Percentiles rank a stretch among this genome's conserved stretches.
phyloP scores from a whole-genome alignment of 2,329 filamentous ascomycete species.

The Claviceps purpurea region DNA sequence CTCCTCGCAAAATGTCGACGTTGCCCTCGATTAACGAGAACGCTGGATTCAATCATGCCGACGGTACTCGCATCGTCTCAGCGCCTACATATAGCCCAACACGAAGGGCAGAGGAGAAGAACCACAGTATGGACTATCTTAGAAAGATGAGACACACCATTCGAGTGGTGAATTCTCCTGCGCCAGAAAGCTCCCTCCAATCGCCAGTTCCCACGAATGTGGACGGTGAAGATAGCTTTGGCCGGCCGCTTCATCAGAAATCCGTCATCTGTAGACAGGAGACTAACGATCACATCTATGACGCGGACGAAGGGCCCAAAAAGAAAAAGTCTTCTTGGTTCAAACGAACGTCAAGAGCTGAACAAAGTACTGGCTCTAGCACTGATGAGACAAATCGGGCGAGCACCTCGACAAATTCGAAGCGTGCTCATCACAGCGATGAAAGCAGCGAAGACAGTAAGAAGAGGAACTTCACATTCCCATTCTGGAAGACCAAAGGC shows the following conservation, averaged over 20 bases:
- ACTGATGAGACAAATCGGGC: neutral
- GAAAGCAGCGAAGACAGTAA: constrained; percentile 22
- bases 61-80: constrained; percentile 33
- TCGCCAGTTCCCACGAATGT: constrained; percentile 27
- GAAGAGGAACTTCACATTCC: constrained; percentile 39
- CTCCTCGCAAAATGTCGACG: constrained; percentile 22
- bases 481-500: constrained; percentile 41
- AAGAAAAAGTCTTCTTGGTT: constrained; percentile 41
- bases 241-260: constrained; percentile 10
- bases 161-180: constrained; percentile 39
- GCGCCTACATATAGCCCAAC: constrained; percentile 27
- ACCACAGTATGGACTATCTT: constrained; percentile 29
- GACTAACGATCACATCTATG: constrained; percentile 9
- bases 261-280: constrained; percentile 8
- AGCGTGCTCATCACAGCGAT: constrained; percentile 6
- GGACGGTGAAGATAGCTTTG: constrained; percentile 13
- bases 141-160: constrained; percentile 37
- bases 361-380: constrained; percentile 8
- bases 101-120: constrained; percentile 18
- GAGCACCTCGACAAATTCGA: constrained; percentile 5
- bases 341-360: constrained; percentile 30
- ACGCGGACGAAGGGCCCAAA: constrained; percentile 12
- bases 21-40: constrained; percentile 38
- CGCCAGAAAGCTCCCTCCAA: constrained; percentile 19
- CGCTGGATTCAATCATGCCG: constrained; percentile 12